Conservation (phyloP, 116 monocot genomes). For the Iris pallida region DNA sequence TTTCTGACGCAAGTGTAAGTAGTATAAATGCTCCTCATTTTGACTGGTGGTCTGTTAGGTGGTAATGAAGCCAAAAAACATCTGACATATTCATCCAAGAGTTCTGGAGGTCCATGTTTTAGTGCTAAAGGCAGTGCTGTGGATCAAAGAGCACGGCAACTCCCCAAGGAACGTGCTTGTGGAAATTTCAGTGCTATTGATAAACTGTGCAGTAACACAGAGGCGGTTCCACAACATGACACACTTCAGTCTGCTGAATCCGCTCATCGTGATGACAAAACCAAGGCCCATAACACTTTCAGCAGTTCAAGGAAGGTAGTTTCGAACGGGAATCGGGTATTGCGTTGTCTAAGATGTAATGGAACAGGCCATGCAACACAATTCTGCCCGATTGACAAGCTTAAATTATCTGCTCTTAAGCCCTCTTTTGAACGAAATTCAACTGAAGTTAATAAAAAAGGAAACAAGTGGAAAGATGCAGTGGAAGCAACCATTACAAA, state of each 20-base stretch:
- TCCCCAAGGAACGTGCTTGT: constrained; percentile 5
- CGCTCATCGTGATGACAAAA: constrained; percentile 8
- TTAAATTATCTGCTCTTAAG: constrained; percentile 14
- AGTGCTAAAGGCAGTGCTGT: constrained; percentile 4
- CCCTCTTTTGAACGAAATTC: constrained; percentile 17
- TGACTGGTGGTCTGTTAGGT: constrained; percentile 16
- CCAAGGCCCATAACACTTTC: constrained; percentile 7
- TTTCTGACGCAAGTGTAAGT: background rate
- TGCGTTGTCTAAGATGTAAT: constrained; percentile 29
- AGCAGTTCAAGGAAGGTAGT: constrained; percentile 1
- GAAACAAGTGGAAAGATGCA: constrained; percentile 55
- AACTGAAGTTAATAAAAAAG: constrained; percentile 22
- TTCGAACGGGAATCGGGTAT: constrained; percentile 1
- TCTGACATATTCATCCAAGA: constrained; percentile 5
- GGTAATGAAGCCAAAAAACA: constrained; percentile 25
- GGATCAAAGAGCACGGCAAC: constrained; percentile 14
- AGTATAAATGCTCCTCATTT: constrained; percentile 1
- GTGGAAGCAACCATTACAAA: constrained; percentile 28
- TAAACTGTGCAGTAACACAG: constrained; percentile 8
- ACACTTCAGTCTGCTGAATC: constrained; percentile 6
- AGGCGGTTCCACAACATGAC: constrained; percentile 3
- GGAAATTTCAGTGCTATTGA: background rate
- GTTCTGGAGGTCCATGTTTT: constrained; percentile 7
- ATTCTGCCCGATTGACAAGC: constrained; percentile 22
- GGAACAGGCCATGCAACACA: constrained; percentile 24